phyloP scores from a whole-genome alignment of 805 yeast genomes.

The Cyberlindnera petersonii region DNA sequence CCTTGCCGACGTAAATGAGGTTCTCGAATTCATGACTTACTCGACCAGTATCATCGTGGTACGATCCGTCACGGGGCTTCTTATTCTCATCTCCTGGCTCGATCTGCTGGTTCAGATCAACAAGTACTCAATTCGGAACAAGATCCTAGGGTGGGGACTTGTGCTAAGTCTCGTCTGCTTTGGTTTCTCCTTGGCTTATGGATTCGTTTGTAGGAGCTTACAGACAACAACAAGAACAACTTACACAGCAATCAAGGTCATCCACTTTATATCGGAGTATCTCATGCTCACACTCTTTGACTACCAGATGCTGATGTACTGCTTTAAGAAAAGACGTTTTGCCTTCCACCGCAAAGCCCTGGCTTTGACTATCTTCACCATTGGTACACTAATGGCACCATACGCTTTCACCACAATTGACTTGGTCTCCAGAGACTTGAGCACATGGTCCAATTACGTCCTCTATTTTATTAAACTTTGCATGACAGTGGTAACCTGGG shows the following conservation, averaged over 20 bases:
- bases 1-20: slow-evolving; percentile 46
- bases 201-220: slow-evolving; percentile 11
- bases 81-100: slow-evolving; percentile 52
- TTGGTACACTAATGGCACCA: slow-evolving; percentile 37
- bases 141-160: slow-evolving; percentile 31
- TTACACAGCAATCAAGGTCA: slow-evolving; percentile 23
- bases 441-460: slow-evolving; percentile 47
- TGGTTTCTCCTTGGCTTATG: slow-evolving; percentile 24
- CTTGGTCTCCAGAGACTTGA: slow-evolving; percentile 35
- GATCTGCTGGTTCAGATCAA: slow-evolving; percentile 44
- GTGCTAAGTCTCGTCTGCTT: slow-evolving; percentile 29
- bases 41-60: slow-evolving; percentile 37
- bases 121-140: slow-evolving; percentile 30
- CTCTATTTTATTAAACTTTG: slow-evolving; percentile 46
- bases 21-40: slow-evolving; percentile 37
- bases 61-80: slow-evolving; percentile 37
- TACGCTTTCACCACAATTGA: slow-evolving; percentile 36
- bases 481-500: slow-evolving; percentile 56
- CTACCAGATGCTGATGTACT: slow-evolving; percentile 35
- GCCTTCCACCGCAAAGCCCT: slow-evolving; percentile 44
- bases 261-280: slow-evolving; percentile 30
- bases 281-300: slow-evolving; percentile 30
- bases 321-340: slow-evolving; percentile 36
- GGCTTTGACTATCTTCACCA: slow-evolving; percentile 45
- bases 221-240: neutral